Base-by-base conservation (phyloP, 805 yeast genomes). In the Wickerhamiella kurtzmanii region DNA sequence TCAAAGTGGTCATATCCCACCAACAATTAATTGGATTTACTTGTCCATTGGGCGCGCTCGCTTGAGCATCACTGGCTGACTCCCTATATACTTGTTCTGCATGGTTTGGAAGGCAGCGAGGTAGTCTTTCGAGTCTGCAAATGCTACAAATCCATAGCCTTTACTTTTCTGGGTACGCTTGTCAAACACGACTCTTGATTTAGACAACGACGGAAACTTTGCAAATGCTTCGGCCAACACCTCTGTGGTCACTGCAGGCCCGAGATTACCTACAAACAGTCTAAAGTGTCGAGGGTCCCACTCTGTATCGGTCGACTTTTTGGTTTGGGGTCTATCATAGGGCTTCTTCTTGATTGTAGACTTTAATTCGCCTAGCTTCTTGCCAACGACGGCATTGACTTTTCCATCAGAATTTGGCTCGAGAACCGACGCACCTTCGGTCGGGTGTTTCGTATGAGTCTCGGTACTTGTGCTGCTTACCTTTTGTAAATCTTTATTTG, bases 101-200 rank as follows among this genome's bases (percentile, higher is more conserved):
- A 81, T 73, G 55, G 79, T 84, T 58, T 76, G 79, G 62, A 79
- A 82, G 2, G 88, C 86, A 44, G 67, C 64, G 46, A 82, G 66
- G 55, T 80, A 82, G 57, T 82, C 89, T 18, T 77, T 75, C 0
- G 88, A 63, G 50, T 71, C 72, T 2, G 64, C 66, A 60, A 83
- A 82, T 4, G 84, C 76, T 13, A 82, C 80, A 60, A 82, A 83
- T 5, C 87, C 94, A 59, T 66, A 83, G 3, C 94, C 92, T 57
- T 75, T 78, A 49, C 71, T 70, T 51, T 69, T 71, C 6, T n/a
- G 20, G 0, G 73, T 65, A 25, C 61, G 63, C 19, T 61, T 60
- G 52, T 78, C 82, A 37, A 60, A 49, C 1, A 85, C 83, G 1
- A 81, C 82, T 45, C 73, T 70, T 4, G 74, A 82, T 52, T 78